Conservation (phyloP, 208 protist genomes). For the Crithidia sp. region DNA sequence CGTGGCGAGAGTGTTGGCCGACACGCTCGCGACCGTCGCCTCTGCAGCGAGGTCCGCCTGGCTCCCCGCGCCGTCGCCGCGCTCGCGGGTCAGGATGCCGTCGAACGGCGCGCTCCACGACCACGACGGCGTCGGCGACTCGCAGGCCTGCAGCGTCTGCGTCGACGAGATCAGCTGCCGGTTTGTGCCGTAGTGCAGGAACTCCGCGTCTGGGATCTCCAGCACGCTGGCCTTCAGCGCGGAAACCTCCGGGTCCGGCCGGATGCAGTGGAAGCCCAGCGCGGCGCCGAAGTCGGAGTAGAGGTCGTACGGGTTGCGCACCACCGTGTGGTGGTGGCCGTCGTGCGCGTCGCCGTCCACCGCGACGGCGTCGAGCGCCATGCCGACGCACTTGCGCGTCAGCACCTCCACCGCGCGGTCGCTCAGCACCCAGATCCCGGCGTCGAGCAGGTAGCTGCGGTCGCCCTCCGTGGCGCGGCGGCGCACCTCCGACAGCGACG, state of each 20-base stretch:
- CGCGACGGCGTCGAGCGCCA: neutral
- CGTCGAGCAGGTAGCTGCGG: slow-evolving; percentile 36
- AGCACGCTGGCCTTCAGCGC: slow-evolving; percentile 40
- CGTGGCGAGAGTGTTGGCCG: neutral
- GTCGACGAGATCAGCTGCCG: slow-evolving; percentile 44
- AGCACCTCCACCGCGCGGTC: slow-evolving; percentile 45
- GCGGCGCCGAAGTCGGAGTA: slow-evolving; percentile 46
- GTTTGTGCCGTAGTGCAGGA: slow-evolving; percentile 54
- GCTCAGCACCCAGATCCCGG: slow-evolving; percentile 60
- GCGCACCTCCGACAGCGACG: slow-evolving; percentile 36
- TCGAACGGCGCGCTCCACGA: slow-evolving; percentile 31
- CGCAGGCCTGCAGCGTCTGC: slow-evolving; percentile 25
- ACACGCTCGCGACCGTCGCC: neutral
- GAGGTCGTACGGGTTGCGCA: slow-evolving; percentile 41
- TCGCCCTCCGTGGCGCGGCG: slow-evolving; percentile 8
- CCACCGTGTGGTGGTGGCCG: slow-evolving; percentile 9
- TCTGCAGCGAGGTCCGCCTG: neutral
- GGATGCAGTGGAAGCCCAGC: slow-evolving; percentile 30
- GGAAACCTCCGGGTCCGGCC: slow-evolving; percentile 7
- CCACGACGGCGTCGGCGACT: slow-evolving; percentile 30
- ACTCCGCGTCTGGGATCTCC: slow-evolving; percentile 36
- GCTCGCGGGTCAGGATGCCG: slow-evolving; percentile 23
- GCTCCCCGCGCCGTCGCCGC: neutral
- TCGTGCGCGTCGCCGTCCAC: neutral
- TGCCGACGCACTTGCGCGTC: slow-evolving; percentile 25